phyloP scores from a whole-genome alignment of 768 basidiomycete genomes.

The Tulasnella sp. region DNA sequence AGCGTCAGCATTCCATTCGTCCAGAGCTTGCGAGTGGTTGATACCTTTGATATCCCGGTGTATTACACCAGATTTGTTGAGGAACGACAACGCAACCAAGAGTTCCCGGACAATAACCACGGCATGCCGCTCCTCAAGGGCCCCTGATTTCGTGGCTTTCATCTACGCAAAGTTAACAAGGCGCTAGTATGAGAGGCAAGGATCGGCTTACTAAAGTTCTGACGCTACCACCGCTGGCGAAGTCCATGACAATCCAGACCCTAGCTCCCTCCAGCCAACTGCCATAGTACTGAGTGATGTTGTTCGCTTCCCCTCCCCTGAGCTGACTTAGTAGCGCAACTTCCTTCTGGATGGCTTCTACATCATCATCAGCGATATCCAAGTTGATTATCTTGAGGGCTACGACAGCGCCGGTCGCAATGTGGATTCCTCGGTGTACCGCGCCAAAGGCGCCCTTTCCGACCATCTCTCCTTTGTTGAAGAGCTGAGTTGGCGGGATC shows the following conservation, averaged over 20 bases:
- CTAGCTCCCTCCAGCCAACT: slow-evolving; percentile 92
- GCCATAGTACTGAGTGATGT: slow-evolving; percentile 91
- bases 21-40: slow-evolving; percentile 16
- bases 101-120: slow-evolving; percentile 87
- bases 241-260: slow-evolving; percentile 99
- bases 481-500: slow-evolving; percentile 48
- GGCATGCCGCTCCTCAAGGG: slow-evolving; percentile 85
- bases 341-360: slow-evolving; percentile 93
- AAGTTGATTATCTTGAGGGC: slow-evolving; percentile 99
- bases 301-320: slow-evolving; percentile 74
- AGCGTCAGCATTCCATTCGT: not conserved
- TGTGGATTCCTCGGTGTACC: slow-evolving; percentile 86
- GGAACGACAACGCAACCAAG: slow-evolving; percentile 76
- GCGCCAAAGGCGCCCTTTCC: slow-evolving; percentile 96
- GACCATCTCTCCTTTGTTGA: slow-evolving; percentile 82
- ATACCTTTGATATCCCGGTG: slow-evolving; percentile 88
- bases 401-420: slow-evolving; percentile 79
- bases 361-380: slow-evolving; percentile 94
- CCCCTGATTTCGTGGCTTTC: slow-evolving; percentile 71
- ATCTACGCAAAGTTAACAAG: slow-evolving; percentile 43
- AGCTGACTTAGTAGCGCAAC: slow-evolving; percentile 88
- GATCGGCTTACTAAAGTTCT: slow-evolving; percentile 55
- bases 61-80: slow-evolving; percentile 91
- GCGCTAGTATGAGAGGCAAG: not conserved
- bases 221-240: slow-evolving; percentile 91